Evolutionary conservation across 495 filamentous ascomycete species (phyloP).

Genomic region (Daldinia loculata): DNA sequence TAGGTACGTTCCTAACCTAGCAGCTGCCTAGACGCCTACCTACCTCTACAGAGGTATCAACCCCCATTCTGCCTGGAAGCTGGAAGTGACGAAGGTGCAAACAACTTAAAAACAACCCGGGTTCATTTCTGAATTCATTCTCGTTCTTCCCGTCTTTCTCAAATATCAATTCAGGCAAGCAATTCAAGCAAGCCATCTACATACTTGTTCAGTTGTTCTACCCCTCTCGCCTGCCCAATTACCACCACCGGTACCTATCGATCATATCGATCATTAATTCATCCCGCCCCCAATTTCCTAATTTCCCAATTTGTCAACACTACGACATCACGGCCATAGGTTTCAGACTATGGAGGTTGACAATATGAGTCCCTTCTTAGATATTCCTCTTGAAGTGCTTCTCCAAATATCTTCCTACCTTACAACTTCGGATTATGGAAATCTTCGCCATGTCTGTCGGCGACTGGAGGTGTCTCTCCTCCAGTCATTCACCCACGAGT

Average conservation of each 20-base stretch:
- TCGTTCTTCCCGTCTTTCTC: not conserved
- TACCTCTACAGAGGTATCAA: not conserved
- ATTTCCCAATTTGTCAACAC: not conserved
- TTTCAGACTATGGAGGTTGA: constrained; percentile 5
- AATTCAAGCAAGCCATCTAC: not conserved
- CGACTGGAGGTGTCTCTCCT: constrained; percentile 54
- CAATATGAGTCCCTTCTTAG: constrained; percentile 13
- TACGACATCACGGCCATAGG: not conserved
- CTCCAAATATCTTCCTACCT: constrained; percentile 53
- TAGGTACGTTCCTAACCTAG: not conserved
- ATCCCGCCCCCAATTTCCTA: not conserved
- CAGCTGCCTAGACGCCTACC: not conserved
- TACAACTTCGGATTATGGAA: constrained; percentile 55
- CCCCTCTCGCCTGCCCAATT: not conserved
- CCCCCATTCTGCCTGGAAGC: not conserved
- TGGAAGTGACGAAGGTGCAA: not conserved
- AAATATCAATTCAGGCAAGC: not conserved
- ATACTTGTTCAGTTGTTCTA: not conserved
- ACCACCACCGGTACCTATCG: not conserved
- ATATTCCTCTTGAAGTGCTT: constrained; percentile 53
- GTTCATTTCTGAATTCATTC: not conserved
- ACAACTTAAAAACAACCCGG: not conserved
- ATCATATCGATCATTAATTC: not conserved
- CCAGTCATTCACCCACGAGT: constrained; percentile 59
- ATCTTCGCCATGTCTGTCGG: constrained; percentile 57